Evolutionary conservation across 2,329 filamentous ascomycete genomes (phyloP).

Genomic region (Botrytis aclada): DNA sequence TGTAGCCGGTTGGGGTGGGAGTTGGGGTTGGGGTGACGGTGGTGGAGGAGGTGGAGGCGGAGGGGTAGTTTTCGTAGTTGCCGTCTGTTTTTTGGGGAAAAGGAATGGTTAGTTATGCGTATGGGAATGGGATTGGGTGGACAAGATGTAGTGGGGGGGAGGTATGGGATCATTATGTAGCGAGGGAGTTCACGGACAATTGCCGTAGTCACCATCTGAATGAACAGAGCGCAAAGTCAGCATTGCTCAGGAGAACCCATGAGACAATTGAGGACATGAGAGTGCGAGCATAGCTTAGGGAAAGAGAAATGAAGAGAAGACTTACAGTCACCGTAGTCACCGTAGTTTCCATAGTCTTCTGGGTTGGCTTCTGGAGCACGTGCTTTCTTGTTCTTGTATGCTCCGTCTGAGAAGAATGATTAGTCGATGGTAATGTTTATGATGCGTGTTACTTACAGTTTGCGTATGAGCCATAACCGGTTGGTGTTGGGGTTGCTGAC

Average conservation of each 20-base stretch:
- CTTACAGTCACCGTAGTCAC: conserved; percentile 9
- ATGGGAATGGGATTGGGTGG: no score
- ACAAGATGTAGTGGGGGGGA: neutral
- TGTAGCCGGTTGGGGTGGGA: conserved; percentile 10
- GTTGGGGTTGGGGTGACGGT: neutral
- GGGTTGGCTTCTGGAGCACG: conserved; percentile 16
- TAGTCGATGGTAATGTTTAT: neutral
- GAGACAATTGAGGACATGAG: conserved; percentile 9
- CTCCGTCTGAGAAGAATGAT: neutral
- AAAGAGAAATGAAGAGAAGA: neutral
- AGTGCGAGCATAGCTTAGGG: neutral
- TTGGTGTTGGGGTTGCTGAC: neutral
- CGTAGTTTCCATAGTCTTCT: conserved; percentile 4
- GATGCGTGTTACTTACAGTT: conserved; percentile 11
- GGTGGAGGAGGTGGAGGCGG: neutral
- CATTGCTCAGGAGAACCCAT: neutral
- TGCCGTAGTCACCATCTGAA: conserved; percentile 11
- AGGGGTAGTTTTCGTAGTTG: conserved; percentile 6
- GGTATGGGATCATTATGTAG: neutral
- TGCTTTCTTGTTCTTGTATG: conserved; percentile 18
- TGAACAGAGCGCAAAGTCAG: neutral
- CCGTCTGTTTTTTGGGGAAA: neutral
- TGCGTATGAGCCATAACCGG: conserved; percentile 22
- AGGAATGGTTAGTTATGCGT: neutral
- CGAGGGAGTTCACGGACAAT: conserved; percentile 1